phyloP scores from a whole-genome alignment of 192 early-diverging fungal species.

The Endogone sp. region DNA sequence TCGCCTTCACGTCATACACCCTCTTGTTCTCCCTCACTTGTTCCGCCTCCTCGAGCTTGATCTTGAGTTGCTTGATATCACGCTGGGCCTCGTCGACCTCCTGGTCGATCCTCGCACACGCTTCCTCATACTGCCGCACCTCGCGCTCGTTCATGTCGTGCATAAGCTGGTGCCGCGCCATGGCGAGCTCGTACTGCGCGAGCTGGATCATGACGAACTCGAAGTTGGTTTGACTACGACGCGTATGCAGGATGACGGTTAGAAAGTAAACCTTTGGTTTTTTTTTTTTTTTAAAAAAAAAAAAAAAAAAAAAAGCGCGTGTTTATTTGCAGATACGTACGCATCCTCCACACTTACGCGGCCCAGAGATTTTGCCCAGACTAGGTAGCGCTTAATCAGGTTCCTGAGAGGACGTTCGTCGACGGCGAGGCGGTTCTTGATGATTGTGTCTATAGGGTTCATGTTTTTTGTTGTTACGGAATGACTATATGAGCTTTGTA shows the following conservation, averaged over 20 bases:
- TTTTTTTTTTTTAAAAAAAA: too few species aligned
- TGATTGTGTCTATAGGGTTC: too few species aligned
- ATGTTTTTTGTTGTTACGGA: too few species aligned
- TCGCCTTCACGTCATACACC: conserved; percentile 54
- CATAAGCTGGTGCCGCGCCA: conserved; percentile 44
- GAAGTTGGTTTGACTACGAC: conserved; percentile 22
- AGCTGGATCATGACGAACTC: conserved; percentile 40
- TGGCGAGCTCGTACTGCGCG: conserved; percentile 30
- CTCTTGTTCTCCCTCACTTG: conserved; percentile 37
- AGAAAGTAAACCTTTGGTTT: too few species aligned
- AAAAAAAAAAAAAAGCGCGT: conserved; percentile 3
- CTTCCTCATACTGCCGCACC: conserved; percentile 33
- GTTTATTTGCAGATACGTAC: conserved; percentile 11
- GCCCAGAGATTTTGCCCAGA: conserved; percentile 10
- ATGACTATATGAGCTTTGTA: too few species aligned
- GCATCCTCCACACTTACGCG: conserved; percentile 17
- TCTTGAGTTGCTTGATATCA: conserved; percentile 42
- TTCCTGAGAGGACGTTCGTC: conserved; percentile 20
- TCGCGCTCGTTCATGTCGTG: conserved; percentile 52
- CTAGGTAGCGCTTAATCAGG: conserved; percentile 20
- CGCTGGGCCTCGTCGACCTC: conserved; percentile 26
- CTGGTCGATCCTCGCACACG: conserved; percentile 23
- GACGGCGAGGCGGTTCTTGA: conserved; percentile 15
- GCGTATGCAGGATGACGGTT: not conserved
- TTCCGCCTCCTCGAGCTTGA: conserved; percentile 38